Conservation (phyloP, 2,329 filamentous ascomycete species). For the Penicillium sp. region DNA sequence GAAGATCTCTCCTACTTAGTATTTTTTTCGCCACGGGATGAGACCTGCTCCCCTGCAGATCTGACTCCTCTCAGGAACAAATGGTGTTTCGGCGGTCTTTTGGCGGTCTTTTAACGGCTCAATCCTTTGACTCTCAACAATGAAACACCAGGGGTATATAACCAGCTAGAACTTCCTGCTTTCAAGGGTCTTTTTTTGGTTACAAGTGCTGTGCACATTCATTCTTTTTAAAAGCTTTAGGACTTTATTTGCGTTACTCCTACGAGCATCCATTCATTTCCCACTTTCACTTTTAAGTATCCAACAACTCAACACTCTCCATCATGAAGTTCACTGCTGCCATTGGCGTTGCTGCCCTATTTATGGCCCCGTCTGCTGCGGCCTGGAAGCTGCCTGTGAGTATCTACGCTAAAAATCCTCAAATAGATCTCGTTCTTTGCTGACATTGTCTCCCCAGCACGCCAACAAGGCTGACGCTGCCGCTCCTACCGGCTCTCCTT, state of each 20-base stretch:
- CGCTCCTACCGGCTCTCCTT: slow-evolving; percentile 10
- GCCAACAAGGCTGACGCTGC: slow-evolving; percentile 5
- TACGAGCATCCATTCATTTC: slow-evolving; percentile 17
- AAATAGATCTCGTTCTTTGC: not conserved
- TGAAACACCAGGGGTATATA: slow-evolving; percentile 18
- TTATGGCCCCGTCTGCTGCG: slow-evolving; percentile 24
- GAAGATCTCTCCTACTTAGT: not conserved
- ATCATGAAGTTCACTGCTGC: slow-evolving; percentile 33
- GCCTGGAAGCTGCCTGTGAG: slow-evolving; percentile 19
- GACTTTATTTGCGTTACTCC: slow-evolving; percentile 16
- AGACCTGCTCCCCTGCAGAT: slow-evolving; percentile 5
- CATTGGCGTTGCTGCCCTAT: slow-evolving; percentile 27
- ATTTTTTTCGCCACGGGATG: not conserved
- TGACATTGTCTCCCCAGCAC: slow-evolving; percentile 6
- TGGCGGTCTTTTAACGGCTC: not conserved
- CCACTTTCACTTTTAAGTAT: not conserved
- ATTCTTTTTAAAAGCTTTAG: slow-evolving; percentile 18
- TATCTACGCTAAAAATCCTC: not conserved
- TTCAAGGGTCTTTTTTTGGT: slow-evolving; percentile 13
- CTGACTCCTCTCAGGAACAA: not conserved
- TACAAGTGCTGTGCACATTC: slow-evolving; percentile 30
- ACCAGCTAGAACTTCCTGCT: slow-evolving; percentile 1
- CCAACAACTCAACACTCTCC: slow-evolving; percentile 8
- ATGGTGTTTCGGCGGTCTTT: not conserved
- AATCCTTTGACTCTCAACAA: not conserved